Evolutionary conservation across 2,329 filamentous ascomycete genomes (phyloP), one percentile per base, ranked within the genome.

Genomic region (Penicillium sp.): DNA sequence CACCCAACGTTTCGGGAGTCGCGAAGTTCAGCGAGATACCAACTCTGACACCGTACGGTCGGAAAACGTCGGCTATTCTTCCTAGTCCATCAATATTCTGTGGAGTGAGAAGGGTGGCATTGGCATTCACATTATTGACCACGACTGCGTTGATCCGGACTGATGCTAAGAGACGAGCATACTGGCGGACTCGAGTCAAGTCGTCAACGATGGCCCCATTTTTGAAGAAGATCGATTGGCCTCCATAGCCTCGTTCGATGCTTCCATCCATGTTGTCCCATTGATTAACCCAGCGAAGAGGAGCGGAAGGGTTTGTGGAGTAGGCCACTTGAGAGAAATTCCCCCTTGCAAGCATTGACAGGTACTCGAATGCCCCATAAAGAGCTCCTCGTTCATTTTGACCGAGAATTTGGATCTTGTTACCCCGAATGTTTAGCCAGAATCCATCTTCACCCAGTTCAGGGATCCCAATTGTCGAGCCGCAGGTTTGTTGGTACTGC

Each of bases 81-180:
- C 77, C 80, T 1, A 90, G 69, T 0, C 88, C 87, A 10, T 83
- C 79, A 52, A 90, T 78, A 62, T 89, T 89, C 13, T 73, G 69
- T 1, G 78, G 64, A 5, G 72, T 84, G 11, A 90, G 74, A 0
- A 88, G 74, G 0, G 77, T 78, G 3, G 82, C 77, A 63, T 90
- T 85, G 5, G 88, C 86, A 64, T 90, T 90, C 65, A 90, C 88
- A 57, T 90, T 90, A 74, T 90, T 90, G 64, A 89, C 79, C 3
- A 90, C 74, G 9, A 89, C 78, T 0, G 80, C 88, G 61, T 90
- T 90, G 62, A 90, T 73, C 13, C 86, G 76, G 31, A 90, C 80
- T 0, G 87, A 90, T 3, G 87, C 82, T 11, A 90, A 73, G 3
- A 90, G 77, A 1, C 87, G 86, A 1, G 84, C 87, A 61, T 89